Percentiles rank a stretch among this genome's conserved stretches.
phyloP scores from a whole-genome alignment of 2,329 filamentous ascomycete species.

The Lasiodiplodia citricola region DNA sequence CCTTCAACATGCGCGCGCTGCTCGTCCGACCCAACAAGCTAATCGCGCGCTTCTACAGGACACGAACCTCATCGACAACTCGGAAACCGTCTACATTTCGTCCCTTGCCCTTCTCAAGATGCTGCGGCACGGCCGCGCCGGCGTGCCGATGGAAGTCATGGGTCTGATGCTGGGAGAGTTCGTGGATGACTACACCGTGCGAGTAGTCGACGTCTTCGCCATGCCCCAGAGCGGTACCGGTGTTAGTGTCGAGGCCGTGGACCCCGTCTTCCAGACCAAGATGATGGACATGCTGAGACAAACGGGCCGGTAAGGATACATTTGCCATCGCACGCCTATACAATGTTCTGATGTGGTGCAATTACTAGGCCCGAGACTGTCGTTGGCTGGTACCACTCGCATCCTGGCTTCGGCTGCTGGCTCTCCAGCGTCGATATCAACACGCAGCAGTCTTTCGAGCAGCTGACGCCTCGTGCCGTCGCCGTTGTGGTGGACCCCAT shows the following conservation, averaged over 20 bases:
- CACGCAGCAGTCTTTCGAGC: conserved; percentile 99
- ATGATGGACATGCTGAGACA: conserved; percentile 99
- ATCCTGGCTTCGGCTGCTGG: conserved; percentile 99
- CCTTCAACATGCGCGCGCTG: conserved; percentile 1
- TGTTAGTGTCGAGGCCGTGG: conserved; percentile 96
- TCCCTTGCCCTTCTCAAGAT: conserved; percentile 97
- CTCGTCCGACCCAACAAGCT: conserved; percentile 12
- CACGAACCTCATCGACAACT: conserved; percentile 96
- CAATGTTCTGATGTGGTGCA: not conserved
- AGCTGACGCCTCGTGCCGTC: conserved; percentile 93
- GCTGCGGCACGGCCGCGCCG: conserved; percentile 94
- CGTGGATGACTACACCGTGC: conserved; percentile 97
- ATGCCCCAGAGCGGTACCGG: conserved; percentile 99
- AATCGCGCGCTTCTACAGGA: conserved; percentile 61
- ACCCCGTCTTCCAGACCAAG: conserved; percentile 98
- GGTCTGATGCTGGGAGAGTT: conserved; percentile 98
- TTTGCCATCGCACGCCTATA: not conserved
- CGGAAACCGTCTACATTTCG: conserved; percentile 98
- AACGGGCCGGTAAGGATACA: conserved; percentile 77
- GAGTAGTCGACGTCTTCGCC: conserved; percentile 97
- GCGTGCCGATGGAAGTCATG: conserved; percentile 99
- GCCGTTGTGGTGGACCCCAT: conserved; percentile 98
- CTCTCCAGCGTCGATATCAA: conserved; percentile 99
- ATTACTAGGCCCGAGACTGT: conserved; percentile 83
- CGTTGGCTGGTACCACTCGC: conserved; percentile 99